Conservation (phyloP, 352 stramenopile species). For the Phytophthora uliginosa region DNA sequence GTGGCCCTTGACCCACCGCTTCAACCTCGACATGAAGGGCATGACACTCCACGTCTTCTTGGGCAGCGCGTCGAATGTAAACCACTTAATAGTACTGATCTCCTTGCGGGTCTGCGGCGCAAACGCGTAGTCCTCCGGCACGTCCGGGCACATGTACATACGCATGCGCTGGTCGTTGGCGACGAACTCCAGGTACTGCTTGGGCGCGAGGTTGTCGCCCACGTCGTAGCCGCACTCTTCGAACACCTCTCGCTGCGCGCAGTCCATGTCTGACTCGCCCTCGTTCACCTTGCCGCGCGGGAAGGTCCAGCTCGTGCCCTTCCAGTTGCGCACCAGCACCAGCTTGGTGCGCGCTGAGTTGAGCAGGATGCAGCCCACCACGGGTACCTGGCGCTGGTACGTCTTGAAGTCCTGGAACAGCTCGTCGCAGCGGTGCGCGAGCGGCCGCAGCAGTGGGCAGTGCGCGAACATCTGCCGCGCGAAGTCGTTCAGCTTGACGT, state of each 20-base stretch:
- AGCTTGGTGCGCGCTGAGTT: constrained; percentile 90
- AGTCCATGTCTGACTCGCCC: constrained; percentile 89
- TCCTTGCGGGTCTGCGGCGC: constrained; percentile 96
- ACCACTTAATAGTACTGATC: constrained; percentile 95
- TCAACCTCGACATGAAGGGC: constrained; percentile 93
- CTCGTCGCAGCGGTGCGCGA: constrained; percentile 90
- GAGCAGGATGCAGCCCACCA: constrained; percentile 95
- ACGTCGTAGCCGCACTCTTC: constrained; percentile 95
- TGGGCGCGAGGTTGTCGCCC: constrained; percentile 75
- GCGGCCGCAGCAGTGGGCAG: constrained; percentile 87
- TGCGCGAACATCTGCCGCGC: constrained; percentile 94
- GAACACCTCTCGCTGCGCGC: constrained; percentile 91
- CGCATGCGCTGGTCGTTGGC: constrained; percentile 92
- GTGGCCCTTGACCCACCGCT: constrained; percentile 91
- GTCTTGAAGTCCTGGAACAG: constrained; percentile 96
- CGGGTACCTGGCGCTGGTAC: constrained; percentile 96
- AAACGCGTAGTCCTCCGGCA: constrained; percentile 95
- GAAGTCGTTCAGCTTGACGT: constrained; percentile 96
- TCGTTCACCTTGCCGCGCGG: constrained; percentile 96
- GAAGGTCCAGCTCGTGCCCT: constrained; percentile 94
- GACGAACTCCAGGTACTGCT: constrained; percentile 88
- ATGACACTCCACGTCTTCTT: constrained; percentile 96
- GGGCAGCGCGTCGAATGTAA: constrained; percentile 90
- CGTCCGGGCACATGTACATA: constrained; percentile 93
- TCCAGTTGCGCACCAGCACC: constrained; percentile 93